phyloP scores from a whole-genome alignment of 768 basidiomycete genomes.

The Phaffia australis region DNA sequence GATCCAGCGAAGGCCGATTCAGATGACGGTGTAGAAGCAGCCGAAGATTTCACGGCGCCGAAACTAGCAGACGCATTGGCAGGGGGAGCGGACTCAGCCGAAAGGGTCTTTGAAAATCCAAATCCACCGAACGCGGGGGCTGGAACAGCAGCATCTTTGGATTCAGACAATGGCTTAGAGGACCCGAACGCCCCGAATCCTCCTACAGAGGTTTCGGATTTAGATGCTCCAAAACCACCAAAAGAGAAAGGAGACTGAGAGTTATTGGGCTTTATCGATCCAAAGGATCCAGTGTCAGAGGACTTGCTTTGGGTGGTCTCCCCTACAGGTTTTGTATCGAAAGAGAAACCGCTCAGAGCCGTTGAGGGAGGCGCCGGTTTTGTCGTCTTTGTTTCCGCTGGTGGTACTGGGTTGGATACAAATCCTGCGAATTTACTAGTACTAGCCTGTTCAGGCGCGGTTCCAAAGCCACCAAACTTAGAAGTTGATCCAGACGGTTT shows the following conservation, averaged over 20 bases:
- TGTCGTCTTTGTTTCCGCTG: too few species aligned
- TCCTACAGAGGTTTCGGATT: not conserved
- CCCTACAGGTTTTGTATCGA: not conserved
- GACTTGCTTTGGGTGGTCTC: not conserved
- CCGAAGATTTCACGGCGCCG: constrained; percentile 1
- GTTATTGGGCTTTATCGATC: not conserved
- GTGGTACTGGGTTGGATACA: too few species aligned
- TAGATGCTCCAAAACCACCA: not conserved
- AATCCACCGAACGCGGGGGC: constrained; percentile 2
- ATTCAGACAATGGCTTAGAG: not conserved
- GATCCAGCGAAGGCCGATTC: constrained; percentile 6
- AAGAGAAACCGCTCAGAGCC: not conserved
- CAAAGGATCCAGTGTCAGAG: not conserved
- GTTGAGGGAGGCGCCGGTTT: not conserved
- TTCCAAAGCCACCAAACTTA: too few species aligned
- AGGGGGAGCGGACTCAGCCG: not conserved
- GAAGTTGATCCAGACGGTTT: too few species aligned
- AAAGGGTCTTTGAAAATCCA: not conserved
- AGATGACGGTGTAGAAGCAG: not conserved
- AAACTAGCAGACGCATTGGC: not conserved
- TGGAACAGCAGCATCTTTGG: not conserved
- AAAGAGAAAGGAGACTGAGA: not conserved
- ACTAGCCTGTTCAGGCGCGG: too few species aligned
- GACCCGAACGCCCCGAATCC: not conserved
- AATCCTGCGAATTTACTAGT: too few species aligned